Base-by-base conservation (phyloP, 176 grass and related monocot species). In the Cenchrus purpureus region DNA sequence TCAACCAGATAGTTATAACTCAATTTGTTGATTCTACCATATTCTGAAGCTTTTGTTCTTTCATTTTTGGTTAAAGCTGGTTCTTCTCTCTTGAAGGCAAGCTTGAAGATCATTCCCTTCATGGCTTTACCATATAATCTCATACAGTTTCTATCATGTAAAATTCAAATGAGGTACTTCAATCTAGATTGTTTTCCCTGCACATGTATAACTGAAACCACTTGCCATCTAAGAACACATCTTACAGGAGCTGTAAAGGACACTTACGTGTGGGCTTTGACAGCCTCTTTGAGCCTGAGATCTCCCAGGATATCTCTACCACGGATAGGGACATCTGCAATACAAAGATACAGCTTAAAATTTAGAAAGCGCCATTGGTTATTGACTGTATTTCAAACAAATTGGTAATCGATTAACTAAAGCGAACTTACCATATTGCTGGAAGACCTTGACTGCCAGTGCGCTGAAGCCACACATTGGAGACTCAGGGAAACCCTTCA, bases 391-490 rank as follows among this genome's bases (percentile, higher is more conserved):
- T 76, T 74, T 73, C 4, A 71, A 68, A 81, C 4, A 54, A 52
- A 82, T 32, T 13, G 15, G 75, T 68, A 32, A 37, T 17, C n/a
- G 8, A 74, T 7, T 32, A 54, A 6, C 3, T 55, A 19, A 16
- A 64, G 32, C 14, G 61, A 79, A 77, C 62, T 73, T 90, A 99
- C 97, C 79, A 77, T 99, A 99, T 84, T 83, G 90, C 68, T 96
- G 86, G 64, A 99, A 82, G 62, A 99, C 94, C 87, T 96, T 99
- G 64, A 99, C 88, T 31, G 97, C 97, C 78, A 99, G 63, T 76
- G 93, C 91, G 60, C 97, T 99, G 68, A 99, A 96, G 53, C 93
- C 91, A 82, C 97, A 99, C 59, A 87, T 90, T 57, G 97, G 93
- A 86, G 91, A 86, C 72, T 94, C 91, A 71, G 88, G 90, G 82